These are phyloP conservation scores for Candida chilensis DNA, from an alignment of 805 yeast genomes.

Conservation along the genomic window DNA sequence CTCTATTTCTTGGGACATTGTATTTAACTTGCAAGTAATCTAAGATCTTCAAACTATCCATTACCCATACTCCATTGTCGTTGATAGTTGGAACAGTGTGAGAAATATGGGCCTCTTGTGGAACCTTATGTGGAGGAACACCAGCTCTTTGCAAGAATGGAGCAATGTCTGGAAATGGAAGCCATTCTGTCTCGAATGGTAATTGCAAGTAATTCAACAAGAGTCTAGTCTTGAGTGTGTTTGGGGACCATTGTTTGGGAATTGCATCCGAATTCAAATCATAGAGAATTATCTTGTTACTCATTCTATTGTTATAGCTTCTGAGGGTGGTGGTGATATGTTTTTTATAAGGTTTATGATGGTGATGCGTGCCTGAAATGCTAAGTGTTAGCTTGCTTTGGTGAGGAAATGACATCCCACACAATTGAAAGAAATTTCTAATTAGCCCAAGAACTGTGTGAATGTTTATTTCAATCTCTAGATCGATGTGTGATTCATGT, in stretches of 20 bases:
- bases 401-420: too few species aligned
- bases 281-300: not conserved
- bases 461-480: too few species aligned
- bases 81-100: conserved; percentile 1
- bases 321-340: too few species aligned
- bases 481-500: too few species aligned
- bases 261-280: not conserved
- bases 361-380: too few species aligned
- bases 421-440: too few species aligned
- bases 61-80: not conserved
- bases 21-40: not conserved
- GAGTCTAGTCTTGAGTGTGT: not conserved
- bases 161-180: not conserved
- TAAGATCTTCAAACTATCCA: conserved; percentile 1
- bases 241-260: conserved; percentile 1
- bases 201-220: not conserved
- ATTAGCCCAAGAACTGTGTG: too few species aligned
- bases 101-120: not conserved
- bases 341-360: too few species aligned
- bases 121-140: not conserved
- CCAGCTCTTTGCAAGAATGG: not conserved
- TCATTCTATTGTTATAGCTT: too few species aligned
- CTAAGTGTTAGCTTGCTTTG: too few species aligned
- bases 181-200: not conserved
- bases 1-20: not conserved